These are phyloP conservation scores for Arthrobotrys entomopaga DNA, from an alignment of 2,329 filamentous ascomycete species.

Conservation along the genomic window DNA sequence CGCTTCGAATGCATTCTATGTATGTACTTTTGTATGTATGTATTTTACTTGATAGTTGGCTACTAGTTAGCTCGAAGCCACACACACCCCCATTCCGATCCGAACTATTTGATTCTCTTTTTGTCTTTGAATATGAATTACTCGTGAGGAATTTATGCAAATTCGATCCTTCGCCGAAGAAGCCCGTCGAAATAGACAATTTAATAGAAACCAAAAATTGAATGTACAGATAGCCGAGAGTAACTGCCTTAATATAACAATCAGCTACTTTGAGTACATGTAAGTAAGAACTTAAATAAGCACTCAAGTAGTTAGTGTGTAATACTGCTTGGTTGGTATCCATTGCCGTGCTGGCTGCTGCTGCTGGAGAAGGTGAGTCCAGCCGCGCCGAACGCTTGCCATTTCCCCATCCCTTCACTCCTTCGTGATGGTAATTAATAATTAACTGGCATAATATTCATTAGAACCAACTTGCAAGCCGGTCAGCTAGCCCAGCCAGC, in stretches of 20 bases:
- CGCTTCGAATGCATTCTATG: too few species aligned
- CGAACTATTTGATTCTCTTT: neutral
- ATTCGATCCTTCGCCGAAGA: conserved; percentile 6
- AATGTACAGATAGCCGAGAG: too few species aligned
- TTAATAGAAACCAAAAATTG: too few species aligned
- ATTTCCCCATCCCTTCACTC: conserved; percentile 49
- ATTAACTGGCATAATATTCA: neutral
- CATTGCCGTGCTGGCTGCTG: too few species aligned
- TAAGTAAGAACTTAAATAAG: too few species aligned
- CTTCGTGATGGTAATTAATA: conserved; percentile 32
- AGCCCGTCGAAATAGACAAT: conserved; percentile 12
- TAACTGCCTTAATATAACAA: too few species aligned
- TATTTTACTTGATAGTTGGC: too few species aligned
- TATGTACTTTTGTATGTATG: too few species aligned
- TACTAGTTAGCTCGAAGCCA: too few species aligned
- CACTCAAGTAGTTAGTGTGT: conserved; percentile 14
- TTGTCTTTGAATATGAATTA: too few species aligned
- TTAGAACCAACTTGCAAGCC: too few species aligned
- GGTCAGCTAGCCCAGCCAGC: conserved; percentile 1
- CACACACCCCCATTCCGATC: conserved; percentile 1
- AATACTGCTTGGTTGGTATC: conserved; percentile 15
- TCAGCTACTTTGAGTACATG: too few species aligned
- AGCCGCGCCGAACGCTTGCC: conserved; percentile 54
- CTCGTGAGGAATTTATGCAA: conserved; percentile 20
- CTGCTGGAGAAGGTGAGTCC: conserved; percentile 54